Evolutionary conservation across 2,329 filamentous ascomycete genomes (phyloP), one percentile per base, ranked within the genome.

Genomic region (Dryadomyces quercivorus): DNA sequence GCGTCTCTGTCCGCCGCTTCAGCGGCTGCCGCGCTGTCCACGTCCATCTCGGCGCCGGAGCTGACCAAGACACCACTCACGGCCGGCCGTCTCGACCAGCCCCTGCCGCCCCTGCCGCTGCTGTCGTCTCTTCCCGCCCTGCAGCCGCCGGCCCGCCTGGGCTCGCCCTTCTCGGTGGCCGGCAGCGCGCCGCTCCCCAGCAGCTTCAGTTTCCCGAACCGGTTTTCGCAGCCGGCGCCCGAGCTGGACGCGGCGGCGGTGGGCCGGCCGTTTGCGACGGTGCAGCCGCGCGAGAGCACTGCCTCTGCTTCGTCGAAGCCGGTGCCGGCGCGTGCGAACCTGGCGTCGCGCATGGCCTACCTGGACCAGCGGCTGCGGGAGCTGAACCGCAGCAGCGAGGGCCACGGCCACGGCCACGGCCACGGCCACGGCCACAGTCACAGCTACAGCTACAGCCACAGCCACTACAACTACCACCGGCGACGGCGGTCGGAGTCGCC

Each of bases 141-240:
- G 40, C 52, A 56, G n/a, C 49, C 55, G 4, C 53, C 54, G 1
- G 56, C 55, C 15, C 73, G 79, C 7, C 71, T 84, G 4, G 78
- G 81, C 34, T 84, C 81, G 5, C 81, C 81, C 0, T 84, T 84
- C 58, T 38, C 47, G 26, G 26, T n/a, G 5, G 40, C 12, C n/a
- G 31, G 51, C 40, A 21, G 38, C 18, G 51, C 51, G 13, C 15
- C 26, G 16, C 18, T 16, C 40, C 15, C 6, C 54, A 70, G 75
- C 13, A 81, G 76, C 64, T 74, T 80, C 61, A 83, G 80, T 48
- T 81, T 83, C 58, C 81, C 81, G n/a, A 78, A 77, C 56, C 74
- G 81, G 44, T 64, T 76, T 34, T 74, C 72, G 36, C 73, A 75
- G 59, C 70, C 72, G 2, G 66, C 12, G 5, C 3, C 69, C 13